Base-by-base conservation (phyloP, 2,329 filamentous ascomycete species). In the Fusarium pilosicola region DNA sequence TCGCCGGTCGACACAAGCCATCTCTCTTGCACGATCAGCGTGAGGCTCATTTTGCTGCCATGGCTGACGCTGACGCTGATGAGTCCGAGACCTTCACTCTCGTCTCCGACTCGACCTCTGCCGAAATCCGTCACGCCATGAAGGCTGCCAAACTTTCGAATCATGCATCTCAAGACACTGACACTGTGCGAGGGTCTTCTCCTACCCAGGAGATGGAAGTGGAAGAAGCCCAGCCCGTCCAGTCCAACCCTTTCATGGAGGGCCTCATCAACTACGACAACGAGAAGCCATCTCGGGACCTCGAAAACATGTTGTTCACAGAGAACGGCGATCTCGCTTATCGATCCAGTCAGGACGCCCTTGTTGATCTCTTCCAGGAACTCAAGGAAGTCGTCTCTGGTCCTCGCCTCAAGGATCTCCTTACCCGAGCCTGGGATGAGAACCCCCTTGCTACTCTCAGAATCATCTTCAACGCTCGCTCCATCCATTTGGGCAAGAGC, bases 401-500 rank as follows among this genome's bases (percentile, higher is more conserved):
- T 1, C 75, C 79, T 1, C 75, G 81, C 3, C 77, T 90, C 3
- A 74, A 78, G 10, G 74, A 82, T 18, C 76, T 87, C 4, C 84
- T 91, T 36, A 77, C 85, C 6, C 67, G 78, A 6, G 85, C 88
- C 2, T 91, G 89, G 89, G 74, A 77, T 4, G 76, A 80, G 3
- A 86, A 90, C 66, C 70, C 86, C 1, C 74, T 85, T 6, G 77
- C 83, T 18, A 89, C 88, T 0, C 83, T 91, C 36, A 89, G 89
- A 76, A 84, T 91, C 74, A 88, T 91, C 71, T 91, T 89, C 83
- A 89, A 90, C 67, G 80, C 85, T 2, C 85, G 89, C 15, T 89
- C 88, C n/a, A 90, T 91, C 55, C 89, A 91, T 65, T 79, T 90
- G 1, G 89, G 89, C 22, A 90, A 90, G 79, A 83, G 83, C 39